Evolutionary conservation across 2,329 filamentous ascomycete genomes (phyloP).

Genomic region (Lachnellula hyalina): DNA sequence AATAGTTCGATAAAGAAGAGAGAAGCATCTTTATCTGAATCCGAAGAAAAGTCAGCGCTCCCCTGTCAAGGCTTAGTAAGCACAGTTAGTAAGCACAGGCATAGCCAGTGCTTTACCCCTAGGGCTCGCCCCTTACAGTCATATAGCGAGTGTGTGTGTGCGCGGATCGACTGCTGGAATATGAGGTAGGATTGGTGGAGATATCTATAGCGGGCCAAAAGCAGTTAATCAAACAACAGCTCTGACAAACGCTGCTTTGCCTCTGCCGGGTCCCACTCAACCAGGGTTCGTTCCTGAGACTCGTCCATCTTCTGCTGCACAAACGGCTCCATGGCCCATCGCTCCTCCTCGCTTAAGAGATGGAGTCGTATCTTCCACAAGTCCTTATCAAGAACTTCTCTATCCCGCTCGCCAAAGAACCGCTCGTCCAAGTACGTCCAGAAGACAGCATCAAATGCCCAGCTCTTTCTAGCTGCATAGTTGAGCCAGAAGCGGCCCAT

Average conservation of each 20-base stretch:
- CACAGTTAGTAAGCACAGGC: too few species aligned
- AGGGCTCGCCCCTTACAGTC: too few species aligned
- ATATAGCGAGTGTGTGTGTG: too few species aligned
- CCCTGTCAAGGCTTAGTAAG: too few species aligned
- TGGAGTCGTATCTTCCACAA: background rate
- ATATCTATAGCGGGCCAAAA: too few species aligned
- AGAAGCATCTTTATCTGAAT: too few species aligned
- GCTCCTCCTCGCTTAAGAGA: background rate
- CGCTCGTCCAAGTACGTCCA: background rate
- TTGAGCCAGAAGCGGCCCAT: background rate
- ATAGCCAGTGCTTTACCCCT: too few species aligned
- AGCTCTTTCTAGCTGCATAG: background rate
- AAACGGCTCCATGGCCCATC: background rate
- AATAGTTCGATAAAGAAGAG: too few species aligned
- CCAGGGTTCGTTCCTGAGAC: background rate
- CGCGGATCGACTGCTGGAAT: too few species aligned
- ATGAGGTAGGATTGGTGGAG: too few species aligned
- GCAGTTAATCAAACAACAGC: background rate
- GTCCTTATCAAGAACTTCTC: background rate
- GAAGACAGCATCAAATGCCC: background rate
- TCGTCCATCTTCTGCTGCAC: background rate
- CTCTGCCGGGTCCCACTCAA: background rate
- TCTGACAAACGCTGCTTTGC: conserved; percentile 1
- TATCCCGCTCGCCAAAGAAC: background rate
- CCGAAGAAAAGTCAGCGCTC: too few species aligned